Evolutionary conservation across 331 rosid genomes (phyloP), one percentile per base, ranked within the genome.

Genomic region (Erythrophleum ivorense): DNA sequence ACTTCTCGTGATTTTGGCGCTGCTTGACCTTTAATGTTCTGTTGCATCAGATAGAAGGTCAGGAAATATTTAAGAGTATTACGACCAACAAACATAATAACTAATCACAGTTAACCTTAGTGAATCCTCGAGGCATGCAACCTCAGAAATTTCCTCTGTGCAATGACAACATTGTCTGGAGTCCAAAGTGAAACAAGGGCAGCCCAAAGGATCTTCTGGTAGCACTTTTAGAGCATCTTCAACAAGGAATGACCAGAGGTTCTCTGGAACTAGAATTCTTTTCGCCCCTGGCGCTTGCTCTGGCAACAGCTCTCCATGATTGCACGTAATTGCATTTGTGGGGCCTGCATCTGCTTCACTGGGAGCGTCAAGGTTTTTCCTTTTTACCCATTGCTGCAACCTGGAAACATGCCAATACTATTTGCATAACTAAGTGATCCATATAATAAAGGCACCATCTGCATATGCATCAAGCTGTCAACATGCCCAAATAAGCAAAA

Each of bases 311-410:
- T 88, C 81, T 62, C 91, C 91, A 59, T 91, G 94, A 76, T 88
- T 90, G 78, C 94, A 91, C 74, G 82, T 84, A 43, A 91, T 87
- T 71, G 91, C 59, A 46, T 68, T 78, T 12, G 94, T 88, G 58
- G 92, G 94, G 54, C 90, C 94, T 0, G 86, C 90, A 84, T 91
- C 94, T 7, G 91, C 92, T 80, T 91, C 92, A 57, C 92, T 70
- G 48, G 94, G 94, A 64, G 94, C 89, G 79, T 91, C 94, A 49
- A 90, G 91, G 54, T 88, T 83, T 84, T 91, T 91, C 76, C 94
- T 81, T 84, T 91, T 91, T 50, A 83, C 81, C 94, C 94, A 91
- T 76, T 91, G 94, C 71, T 87, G 94, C 85, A 91, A 84, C 94
- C 94, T 91, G 73, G 10, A 29, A 78, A 40, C 16, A 38, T 18